phyloP scores from a whole-genome alignment of 164 flowering plant species.

The Litsea cubeba region DNA sequence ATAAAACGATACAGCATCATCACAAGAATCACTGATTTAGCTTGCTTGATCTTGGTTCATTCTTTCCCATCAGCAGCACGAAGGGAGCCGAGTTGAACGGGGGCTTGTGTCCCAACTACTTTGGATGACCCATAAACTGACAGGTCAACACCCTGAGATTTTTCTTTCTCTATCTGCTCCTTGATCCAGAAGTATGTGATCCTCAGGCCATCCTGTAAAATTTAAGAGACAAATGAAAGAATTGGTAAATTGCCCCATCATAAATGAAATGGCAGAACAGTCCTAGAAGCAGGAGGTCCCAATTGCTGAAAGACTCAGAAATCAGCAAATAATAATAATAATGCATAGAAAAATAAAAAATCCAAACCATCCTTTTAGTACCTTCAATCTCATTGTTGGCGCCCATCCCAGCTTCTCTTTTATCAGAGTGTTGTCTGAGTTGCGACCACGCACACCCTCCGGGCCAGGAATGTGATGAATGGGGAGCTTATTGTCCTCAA shows the following conservation, averaged over 20 bases:
- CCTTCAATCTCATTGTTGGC: slow-evolving; percentile 91
- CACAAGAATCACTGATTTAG: neutral
- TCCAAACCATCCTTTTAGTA: slow-evolving; percentile 15
- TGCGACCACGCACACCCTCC: slow-evolving; percentile 96
- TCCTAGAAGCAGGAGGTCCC: neutral
- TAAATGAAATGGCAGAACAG: neutral
- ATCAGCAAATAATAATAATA: too few relatives aligned
- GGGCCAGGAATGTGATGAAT: slow-evolving; percentile 98
- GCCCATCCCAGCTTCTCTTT: slow-evolving; percentile 99
- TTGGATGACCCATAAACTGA: slow-evolving; percentile 83
- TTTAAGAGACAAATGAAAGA: slow-evolving; percentile 3
- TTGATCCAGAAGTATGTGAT: slow-evolving; percentile 95
- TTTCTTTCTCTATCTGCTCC: slow-evolving; percentile 93
- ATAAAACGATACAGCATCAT: neutral
- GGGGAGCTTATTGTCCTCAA: slow-evolving; percentile 79
- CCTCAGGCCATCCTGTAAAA: slow-evolving; percentile 81
- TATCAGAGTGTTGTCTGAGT: slow-evolving; percentile 92
- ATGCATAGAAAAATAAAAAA: too few relatives aligned
- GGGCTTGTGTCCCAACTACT: slow-evolving; percentile 96
- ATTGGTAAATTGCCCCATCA: neutral
- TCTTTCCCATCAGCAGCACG: slow-evolving; percentile 99
- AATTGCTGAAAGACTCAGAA: neutral
- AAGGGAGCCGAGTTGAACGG: slow-evolving; percentile 92
- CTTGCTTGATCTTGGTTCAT: slow-evolving; percentile 24
- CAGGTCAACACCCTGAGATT: slow-evolving; percentile 55